A percentile compares a stretch with the other conserved stretches of the same genome.
These are phyloP conservation scores for Yarrowia bubula DNA, from an alignment of 805 yeast species.

Conservation along the genomic window DNA sequence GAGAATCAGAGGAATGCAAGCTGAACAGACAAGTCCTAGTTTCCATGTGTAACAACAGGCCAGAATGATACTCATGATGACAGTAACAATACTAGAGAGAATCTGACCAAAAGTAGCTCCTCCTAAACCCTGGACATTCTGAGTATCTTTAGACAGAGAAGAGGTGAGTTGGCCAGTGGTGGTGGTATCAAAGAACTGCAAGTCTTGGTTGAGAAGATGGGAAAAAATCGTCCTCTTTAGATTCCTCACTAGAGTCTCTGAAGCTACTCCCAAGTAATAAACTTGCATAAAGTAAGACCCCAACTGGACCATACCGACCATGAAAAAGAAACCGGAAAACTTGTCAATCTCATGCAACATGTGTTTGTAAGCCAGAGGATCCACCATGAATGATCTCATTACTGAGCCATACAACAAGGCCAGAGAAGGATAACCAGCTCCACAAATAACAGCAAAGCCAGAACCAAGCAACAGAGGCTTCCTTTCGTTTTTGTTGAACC, in stretches of 20 bases:
- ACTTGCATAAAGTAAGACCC: constrained; percentile 33
- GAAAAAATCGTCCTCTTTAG: constrained; percentile 39
- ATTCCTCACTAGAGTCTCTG: constrained; percentile 39
- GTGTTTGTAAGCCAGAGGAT: constrained; percentile 34
- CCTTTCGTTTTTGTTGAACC: constrained; percentile 35
- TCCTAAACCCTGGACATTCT: constrained; percentile 42
- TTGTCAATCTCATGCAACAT: constrained; percentile 42
- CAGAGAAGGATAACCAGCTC: constrained; percentile 42
- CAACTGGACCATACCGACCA: constrained; percentile 40
- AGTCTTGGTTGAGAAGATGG: constrained; percentile 41
- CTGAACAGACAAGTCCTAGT: constrained; percentile 43
- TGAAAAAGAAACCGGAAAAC: constrained; percentile 40
- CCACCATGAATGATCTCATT: constrained; percentile 39
- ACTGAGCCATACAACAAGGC: constrained; percentile 42
- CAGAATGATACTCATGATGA: constrained; percentile 42
- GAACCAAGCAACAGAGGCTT: constrained; percentile 34
- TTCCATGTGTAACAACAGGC: constrained; percentile 44
- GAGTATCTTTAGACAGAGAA: constrained; percentile 44
- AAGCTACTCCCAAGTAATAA: constrained; percentile 34
- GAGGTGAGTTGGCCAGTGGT: constrained; percentile 43
- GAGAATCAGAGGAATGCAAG: constrained; percentile 42
- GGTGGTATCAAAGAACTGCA: constrained; percentile 41
- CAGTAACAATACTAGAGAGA: constrained; percentile 39
- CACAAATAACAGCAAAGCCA: constrained; percentile 37
- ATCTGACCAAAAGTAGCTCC: constrained; percentile 45